A percentile compares a stretch with the other conserved stretches of the same genome.
Evolutionary conservation across 1,139 yeast genomes (phyloP).

Genomic region (Kurtzmaniella quercitrusa): DNA sequence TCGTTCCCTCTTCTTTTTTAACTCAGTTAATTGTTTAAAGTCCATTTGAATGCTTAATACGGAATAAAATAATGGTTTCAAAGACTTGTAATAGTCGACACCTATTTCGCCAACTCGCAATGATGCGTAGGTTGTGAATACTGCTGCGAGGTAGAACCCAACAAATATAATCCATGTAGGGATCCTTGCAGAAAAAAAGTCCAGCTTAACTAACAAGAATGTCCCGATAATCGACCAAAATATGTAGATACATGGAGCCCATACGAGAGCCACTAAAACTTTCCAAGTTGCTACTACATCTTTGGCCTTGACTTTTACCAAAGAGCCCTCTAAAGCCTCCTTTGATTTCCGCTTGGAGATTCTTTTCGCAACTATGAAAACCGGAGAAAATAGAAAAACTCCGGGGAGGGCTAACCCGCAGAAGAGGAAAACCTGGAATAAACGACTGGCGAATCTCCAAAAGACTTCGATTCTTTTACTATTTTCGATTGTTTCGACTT

Average conservation of each 20-base stretch:
- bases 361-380: constrained; percentile 32
- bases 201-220: constrained; percentile 19
- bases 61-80: constrained; percentile 35
- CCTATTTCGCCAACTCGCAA: constrained; percentile 41
- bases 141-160: constrained; percentile 35
- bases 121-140: constrained; percentile 41
- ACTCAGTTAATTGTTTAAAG: constrained; percentile 38
- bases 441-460: constrained; percentile 23
- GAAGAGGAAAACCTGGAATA: constrained; percentile 29
- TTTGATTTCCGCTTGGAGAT: constrained; percentile 36
- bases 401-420: constrained; percentile 41
- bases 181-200: constrained; percentile 10
- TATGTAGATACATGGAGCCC: constrained; percentile 41
- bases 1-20: constrained; percentile 51
- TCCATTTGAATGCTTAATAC: constrained; percentile 39
- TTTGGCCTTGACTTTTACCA: constrained; percentile 42
- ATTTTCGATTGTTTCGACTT: constrained; percentile 31
- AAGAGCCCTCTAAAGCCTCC: constrained; percentile 39
- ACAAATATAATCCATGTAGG: constrained; percentile 19
- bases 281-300: constrained; percentile 49
- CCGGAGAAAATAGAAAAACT: constrained; percentile 40
- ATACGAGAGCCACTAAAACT: constrained; percentile 39
- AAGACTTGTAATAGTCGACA: constrained; percentile 36
- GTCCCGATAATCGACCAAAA: constrained; percentile 40
- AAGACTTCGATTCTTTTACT: constrained; percentile 25